Percentiles rank a stretch among this genome's conserved stretches.
Evolutionary conservation across 345 rosid species (phyloP).

Genomic region (Pelargonium nanum): DNA sequence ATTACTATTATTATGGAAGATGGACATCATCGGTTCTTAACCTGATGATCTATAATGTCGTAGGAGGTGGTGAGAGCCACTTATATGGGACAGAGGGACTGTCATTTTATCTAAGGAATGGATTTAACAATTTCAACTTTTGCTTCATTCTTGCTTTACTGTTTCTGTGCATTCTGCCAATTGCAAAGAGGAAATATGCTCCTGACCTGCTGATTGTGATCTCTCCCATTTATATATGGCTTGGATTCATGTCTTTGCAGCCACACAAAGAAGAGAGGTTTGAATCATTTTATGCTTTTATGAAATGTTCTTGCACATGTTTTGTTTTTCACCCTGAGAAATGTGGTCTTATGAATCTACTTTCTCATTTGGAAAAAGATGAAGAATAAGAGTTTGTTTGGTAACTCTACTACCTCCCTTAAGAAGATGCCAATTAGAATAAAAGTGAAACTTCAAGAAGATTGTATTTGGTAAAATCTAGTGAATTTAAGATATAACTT

Average conservation of each 20-base stretch:
- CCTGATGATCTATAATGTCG: slow-evolving; percentile 81
- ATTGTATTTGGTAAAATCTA: no score
- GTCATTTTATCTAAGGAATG: slow-evolving; percentile 70
- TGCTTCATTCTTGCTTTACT: slow-evolving; percentile 76
- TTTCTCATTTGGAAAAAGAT: no score
- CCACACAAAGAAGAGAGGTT: slow-evolving; percentile 99
- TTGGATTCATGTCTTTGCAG: slow-evolving; percentile 87
- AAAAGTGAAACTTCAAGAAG: no score
- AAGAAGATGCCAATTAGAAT: not conserved
- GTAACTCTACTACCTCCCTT: no score
- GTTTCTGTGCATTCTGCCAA: slow-evolving; percentile 54
- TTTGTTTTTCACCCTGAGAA: not conserved
- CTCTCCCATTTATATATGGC: slow-evolving; percentile 83
- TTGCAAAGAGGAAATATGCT: slow-evolving; percentile 61
- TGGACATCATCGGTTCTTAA: slow-evolving; percentile 90
- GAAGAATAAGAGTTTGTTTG: no score
- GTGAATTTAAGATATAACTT: no score
- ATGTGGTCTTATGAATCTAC: not conserved
- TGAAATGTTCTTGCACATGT: not conserved
- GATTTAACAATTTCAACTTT: slow-evolving; percentile 89
- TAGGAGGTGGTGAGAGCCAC: slow-evolving; percentile 97
- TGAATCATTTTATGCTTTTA: slow-evolving; percentile 1
- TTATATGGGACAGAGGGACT: slow-evolving; percentile 84
- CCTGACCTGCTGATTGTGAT: slow-evolving; percentile 63
- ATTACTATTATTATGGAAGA: slow-evolving; percentile 52